These are phyloP conservation scores for Cyclotella baltica DNA, from an alignment of 108 stramenopile species.

Conservation along the genomic window DNA sequence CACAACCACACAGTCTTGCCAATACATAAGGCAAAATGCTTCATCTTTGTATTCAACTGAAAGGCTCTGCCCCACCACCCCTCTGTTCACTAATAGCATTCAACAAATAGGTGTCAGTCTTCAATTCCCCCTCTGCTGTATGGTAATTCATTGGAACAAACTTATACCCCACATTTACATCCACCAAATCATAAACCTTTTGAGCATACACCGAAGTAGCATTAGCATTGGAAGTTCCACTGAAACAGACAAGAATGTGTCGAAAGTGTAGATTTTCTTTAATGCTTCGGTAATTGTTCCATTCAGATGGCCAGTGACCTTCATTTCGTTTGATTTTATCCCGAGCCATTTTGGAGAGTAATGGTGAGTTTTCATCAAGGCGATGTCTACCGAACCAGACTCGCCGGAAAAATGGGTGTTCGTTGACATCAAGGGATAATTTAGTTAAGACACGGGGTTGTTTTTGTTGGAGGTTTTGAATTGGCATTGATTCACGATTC, in stretches of 20 bases:
- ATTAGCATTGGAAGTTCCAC: conserved; percentile 77
- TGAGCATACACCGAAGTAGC: conserved; percentile 79
- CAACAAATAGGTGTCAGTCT: conserved; percentile 41
- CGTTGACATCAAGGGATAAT: conserved; percentile 67
- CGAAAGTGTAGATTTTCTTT: conserved; percentile 70
- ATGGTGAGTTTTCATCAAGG: conserved; percentile 75
- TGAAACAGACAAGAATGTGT: conserved; percentile 75
- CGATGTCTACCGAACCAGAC: conserved; percentile 81
- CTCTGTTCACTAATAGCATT: conserved; percentile 47
- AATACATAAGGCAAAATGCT: no score
- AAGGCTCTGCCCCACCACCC: conserved; percentile 50
- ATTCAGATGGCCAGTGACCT: conserved; percentile 74
- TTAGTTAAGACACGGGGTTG: conserved; percentile 70
- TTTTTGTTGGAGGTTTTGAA: conserved; percentile 17
- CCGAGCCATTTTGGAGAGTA: conserved; percentile 61
- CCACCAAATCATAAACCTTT: conserved; percentile 78
- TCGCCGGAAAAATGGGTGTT: conserved; percentile 82
- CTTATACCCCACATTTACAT: conserved; percentile 81
- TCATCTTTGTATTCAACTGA: conserved; percentile 3
- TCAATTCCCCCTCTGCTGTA: conserved; percentile 25
- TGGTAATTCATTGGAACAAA: conserved; percentile 57
- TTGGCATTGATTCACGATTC: neutral
- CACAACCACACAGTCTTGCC: neutral
- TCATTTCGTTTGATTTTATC: conserved; percentile 61
- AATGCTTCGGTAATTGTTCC: conserved; percentile 62